Conservation (phyloP, 768 basidiomycete species). For the Xerocomellus amylosporus region DNA sequence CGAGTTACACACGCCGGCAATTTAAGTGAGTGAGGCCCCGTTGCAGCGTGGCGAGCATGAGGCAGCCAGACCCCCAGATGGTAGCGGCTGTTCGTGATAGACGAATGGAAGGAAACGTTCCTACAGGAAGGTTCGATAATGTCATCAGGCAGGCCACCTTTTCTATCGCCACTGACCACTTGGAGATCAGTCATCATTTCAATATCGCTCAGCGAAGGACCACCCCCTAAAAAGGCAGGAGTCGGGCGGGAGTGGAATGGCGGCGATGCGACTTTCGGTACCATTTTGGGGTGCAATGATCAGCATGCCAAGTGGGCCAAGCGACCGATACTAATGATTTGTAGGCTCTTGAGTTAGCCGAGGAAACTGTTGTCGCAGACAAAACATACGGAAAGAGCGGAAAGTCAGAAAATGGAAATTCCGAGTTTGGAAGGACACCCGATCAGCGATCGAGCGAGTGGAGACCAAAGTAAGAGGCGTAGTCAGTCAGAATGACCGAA, state of each 20-base stretch:
- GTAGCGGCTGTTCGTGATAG: constrained; percentile 34
- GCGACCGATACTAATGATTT: background rate
- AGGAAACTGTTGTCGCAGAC: background rate
- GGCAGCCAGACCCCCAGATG: constrained; percentile 31
- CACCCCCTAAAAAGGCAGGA: constrained; percentile 28
- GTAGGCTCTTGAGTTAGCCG: background rate
- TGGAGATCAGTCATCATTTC: constrained; percentile 34
- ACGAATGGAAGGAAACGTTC: constrained; percentile 29
- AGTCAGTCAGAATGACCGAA: background rate
- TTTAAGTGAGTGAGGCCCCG: constrained; percentile 32
- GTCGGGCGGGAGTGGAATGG: constrained; percentile 12
- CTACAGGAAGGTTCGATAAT: constrained; percentile 29
- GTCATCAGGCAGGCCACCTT: constrained; percentile 22
- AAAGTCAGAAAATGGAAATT: constrained; percentile 14
- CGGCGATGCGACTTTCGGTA: background rate
- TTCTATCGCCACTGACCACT: constrained; percentile 28
- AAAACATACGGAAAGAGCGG: constrained; percentile 5
- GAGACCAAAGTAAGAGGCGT: background rate
- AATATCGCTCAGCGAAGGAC: constrained; percentile 22
- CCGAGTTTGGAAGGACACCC: constrained; percentile 4
- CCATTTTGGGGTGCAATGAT: constrained; percentile 6
- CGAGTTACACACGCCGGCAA: constrained; percentile 21
- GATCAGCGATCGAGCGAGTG: constrained; percentile 21
- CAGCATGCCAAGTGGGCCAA: constrained; percentile 8
- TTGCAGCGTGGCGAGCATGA: constrained; percentile 38